Evolutionary conservation across 768 basidiomycete genomes (phyloP).

Genomic region (Auriscalpium orientale): DNA sequence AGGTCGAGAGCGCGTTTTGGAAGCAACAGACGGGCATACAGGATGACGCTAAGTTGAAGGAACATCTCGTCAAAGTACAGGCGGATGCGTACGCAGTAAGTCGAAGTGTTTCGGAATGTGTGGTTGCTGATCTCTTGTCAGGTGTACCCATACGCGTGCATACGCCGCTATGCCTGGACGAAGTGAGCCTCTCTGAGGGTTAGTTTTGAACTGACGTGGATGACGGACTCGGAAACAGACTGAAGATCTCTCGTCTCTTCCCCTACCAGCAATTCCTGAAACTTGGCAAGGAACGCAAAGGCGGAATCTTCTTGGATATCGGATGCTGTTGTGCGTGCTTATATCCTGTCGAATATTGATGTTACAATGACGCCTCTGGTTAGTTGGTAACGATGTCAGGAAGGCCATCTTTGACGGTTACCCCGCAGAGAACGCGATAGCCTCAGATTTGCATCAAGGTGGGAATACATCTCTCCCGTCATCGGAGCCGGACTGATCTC

Average conservation of each 20-base stretch:
- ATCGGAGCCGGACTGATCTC: neutral
- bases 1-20: slow-evolving; percentile 14
- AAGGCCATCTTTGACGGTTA: slow-evolving; percentile 36
- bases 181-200: slow-evolving; percentile 3
- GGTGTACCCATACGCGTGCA: slow-evolving; percentile 27
- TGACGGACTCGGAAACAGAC: slow-evolving; percentile 6
- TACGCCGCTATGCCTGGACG: slow-evolving; percentile 19
- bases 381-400: slow-evolving; percentile 37
- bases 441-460: slow-evolving; percentile 34
- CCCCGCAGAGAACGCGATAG: slow-evolving; percentile 32
- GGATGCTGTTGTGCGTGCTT: slow-evolving; percentile 36
- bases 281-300: slow-evolving; percentile 28
- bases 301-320: slow-evolving; percentile 36
- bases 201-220: neutral
- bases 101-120: neutral
- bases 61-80: slow-evolving; percentile 22
- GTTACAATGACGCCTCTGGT: neutral
- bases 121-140: neutral
- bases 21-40: slow-evolving; percentile 22
- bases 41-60: slow-evolving; percentile 22
- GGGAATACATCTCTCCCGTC: neutral
- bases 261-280: slow-evolving; percentile 24
- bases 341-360: neutral
- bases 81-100: slow-evolving; percentile 23
- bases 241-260: slow-evolving; percentile 18